Conservation (phyloP, 306 rosid species). For the Glycine soja region DNA sequence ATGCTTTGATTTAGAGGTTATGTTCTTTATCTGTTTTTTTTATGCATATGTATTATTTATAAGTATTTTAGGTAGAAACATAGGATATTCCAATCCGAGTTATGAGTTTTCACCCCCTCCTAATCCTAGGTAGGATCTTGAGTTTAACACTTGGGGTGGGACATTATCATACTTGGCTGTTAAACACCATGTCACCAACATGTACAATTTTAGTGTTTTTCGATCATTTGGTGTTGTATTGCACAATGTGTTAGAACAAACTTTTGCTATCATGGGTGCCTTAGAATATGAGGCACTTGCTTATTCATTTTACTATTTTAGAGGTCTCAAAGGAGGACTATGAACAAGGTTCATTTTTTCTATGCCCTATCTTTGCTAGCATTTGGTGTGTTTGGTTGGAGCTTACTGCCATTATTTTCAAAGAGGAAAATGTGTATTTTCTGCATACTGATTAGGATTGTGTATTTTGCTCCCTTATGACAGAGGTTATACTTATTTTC, state of each 20-base stretch:
- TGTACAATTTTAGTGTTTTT: background rate
- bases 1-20: background rate
- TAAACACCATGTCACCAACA: background rate
- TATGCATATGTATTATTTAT: background rate
- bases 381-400: conserved; percentile 29
- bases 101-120: background rate
- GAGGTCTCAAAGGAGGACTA: conserved; percentile 1
- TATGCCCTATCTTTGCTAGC: background rate
- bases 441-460: background rate
- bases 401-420: background rate
- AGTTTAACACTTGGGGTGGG: conserved; percentile 1
- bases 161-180: background rate
- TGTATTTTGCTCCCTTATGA: background rate
- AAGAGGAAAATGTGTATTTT: background rate
- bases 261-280: background rate
- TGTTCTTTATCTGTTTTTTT: background rate
- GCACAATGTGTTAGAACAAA: background rate
- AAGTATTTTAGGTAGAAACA: background rate
- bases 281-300: background rate
- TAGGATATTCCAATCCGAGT: background rate
- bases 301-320: conserved; percentile 8
- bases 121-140: background rate
- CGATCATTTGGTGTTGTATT: conserved; percentile 4
- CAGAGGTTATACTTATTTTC: conserved; percentile 1
- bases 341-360: background rate